Evolutionary conservation across 768 basidiomycete species (phyloP).

Genomic region (Podaxis sp.): DNA sequence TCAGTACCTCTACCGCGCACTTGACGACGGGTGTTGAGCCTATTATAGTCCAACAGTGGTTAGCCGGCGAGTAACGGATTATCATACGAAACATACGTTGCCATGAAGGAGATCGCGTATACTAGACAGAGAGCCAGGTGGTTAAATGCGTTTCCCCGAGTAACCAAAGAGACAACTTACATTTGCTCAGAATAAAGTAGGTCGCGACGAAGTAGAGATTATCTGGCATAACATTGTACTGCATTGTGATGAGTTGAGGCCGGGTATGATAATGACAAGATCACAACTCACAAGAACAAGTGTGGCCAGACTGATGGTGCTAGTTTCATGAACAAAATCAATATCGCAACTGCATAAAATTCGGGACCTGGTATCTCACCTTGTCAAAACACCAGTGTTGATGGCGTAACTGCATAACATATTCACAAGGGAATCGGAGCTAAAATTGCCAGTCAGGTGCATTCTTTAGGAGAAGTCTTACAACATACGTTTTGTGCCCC

Average conservation of each 20-base stretch:
- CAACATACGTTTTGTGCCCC: slow-evolving; percentile 45
- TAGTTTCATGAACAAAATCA: slow-evolving; percentile 18
- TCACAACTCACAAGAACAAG: slow-evolving; percentile 48
- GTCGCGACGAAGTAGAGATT: slow-evolving; percentile 61
- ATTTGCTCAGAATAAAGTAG: slow-evolving; percentile 66
- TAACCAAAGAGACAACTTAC: slow-evolving; percentile 33
- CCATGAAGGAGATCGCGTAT: slow-evolving; percentile 63
- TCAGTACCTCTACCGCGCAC: slow-evolving; percentile 58
- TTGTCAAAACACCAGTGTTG: slow-evolving; percentile 64
- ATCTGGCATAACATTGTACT: slow-evolving; percentile 55
- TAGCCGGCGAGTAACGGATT: background rate
- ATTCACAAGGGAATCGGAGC: slow-evolving; percentile 60
- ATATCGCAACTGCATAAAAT: background rate
- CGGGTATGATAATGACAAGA: background rate
- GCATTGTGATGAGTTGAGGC: slow-evolving; percentile 4
- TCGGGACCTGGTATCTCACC: slow-evolving; percentile 30
- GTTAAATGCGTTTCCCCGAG: background rate
- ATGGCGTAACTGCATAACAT: slow-evolving; percentile 58
- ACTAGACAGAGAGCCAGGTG: slow-evolving; percentile 31
- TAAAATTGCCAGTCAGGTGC: slow-evolving; percentile 20
- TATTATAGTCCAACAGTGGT: slow-evolving; percentile 19
- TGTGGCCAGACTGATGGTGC: slow-evolving; percentile 47
- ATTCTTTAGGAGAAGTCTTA: background rate
- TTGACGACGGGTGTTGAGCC: slow-evolving; percentile 58
- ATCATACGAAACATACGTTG: slow-evolving; percentile 44